Percentiles rank a stretch among this genome's conserved stretches.
These are phyloP conservation scores for Hymenoscyphus infarciens DNA, from an alignment of 2,329 filamentous ascomycete species.

Conservation along the genomic window DNA sequence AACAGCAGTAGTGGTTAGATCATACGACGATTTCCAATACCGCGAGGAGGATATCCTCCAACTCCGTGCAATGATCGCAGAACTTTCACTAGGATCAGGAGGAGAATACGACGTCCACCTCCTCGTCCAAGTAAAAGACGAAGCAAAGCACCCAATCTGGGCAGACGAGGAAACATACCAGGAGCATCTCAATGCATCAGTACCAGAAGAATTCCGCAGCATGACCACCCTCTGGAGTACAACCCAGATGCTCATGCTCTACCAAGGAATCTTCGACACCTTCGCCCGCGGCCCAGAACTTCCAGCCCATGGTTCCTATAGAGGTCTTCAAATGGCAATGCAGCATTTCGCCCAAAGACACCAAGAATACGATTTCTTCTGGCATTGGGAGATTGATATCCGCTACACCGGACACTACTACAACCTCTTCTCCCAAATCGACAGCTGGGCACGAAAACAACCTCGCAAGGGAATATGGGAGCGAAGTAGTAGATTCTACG, in stretches of 20 bases:
- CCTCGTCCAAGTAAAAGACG: conserved; percentile 77
- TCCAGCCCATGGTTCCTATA: conserved; percentile 87
- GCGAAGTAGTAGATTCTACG: conserved; percentile 72
- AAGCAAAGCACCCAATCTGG: conserved; percentile 76
- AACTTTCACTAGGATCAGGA: conserved; percentile 75
- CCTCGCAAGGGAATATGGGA: conserved; percentile 81
- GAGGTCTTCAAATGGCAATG: conserved; percentile 89
- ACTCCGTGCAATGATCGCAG: conserved; percentile 77
- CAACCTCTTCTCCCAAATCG: conserved; percentile 66
- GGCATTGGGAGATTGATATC: conserved; percentile 95
- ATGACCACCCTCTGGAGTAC: conserved; percentile 93
- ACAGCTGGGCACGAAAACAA: conserved; percentile 66
- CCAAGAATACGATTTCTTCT: conserved; percentile 86
- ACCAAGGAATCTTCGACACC: conserved; percentile 80
- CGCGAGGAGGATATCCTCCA: conserved; percentile 77
- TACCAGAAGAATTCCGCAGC: conserved; percentile 82
- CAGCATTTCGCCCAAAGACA: conserved; percentile 88
- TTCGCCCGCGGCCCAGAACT: conserved; percentile 63
- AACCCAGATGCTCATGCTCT: conserved; percentile 85
- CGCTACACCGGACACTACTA: conserved; percentile 88
- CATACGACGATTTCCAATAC: conserved; percentile 79
- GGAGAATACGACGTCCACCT: conserved; percentile 85
- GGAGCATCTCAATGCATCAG: conserved; percentile 61
- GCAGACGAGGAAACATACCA: conserved; percentile 67
- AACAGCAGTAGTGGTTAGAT: conserved; percentile 76